These are phyloP conservation scores for Yamadazyma triangularis DNA, from an alignment of 1,139 yeast genomes.

Conservation along the genomic window DNA sequence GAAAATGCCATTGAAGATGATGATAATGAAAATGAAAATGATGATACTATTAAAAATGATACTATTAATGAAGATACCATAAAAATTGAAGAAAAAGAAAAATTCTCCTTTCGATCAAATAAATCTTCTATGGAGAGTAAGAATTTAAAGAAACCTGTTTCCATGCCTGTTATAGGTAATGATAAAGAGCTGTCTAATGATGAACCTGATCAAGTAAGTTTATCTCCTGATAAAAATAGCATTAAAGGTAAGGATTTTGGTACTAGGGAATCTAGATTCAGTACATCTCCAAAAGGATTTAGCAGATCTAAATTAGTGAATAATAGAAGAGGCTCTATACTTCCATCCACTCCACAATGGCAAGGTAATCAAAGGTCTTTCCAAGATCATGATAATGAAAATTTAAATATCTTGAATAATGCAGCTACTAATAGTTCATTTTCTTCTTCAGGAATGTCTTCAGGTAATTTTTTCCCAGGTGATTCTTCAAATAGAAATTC, in stretches of 20 bases:
- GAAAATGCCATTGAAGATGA: slow-evolving; percentile 6
- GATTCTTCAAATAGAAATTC: slow-evolving; percentile 9
- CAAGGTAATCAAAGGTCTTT: background rate
- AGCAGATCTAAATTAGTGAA: slow-evolving; percentile 7
- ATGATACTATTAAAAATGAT: slow-evolving; percentile 6
- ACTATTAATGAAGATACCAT: slow-evolving; percentile 5
- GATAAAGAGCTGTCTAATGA: slow-evolving; percentile 3
- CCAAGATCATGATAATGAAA: slow-evolving; percentile 36
- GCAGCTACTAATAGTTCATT: slow-evolving; percentile 14
- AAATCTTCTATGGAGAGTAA: slow-evolving; percentile 6
- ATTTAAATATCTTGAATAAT: slow-evolving; percentile 36
- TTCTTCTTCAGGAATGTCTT: slow-evolving; percentile 11
- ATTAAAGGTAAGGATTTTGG: background rate
- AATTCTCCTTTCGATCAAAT: slow-evolving; percentile 10
- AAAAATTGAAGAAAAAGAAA: slow-evolving; percentile 2
- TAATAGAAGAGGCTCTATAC: slow-evolving; percentile 8
- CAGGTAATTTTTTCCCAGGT: slow-evolving; percentile 1
- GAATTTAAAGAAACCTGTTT: slow-evolving; percentile 6
- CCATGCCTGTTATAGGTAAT: slow-evolving; percentile 6
- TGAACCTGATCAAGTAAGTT: slow-evolving; percentile 2
- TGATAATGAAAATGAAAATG: slow-evolving; percentile 14
- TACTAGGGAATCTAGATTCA: background rate
- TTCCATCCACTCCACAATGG: too few relatives aligned
- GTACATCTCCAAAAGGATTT: slow-evolving; percentile 8
- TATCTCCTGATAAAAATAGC: slow-evolving; percentile 4